Base-by-base conservation (phyloP, 164 flowering plant genomes). In the Buxus sempervirens region DNA sequence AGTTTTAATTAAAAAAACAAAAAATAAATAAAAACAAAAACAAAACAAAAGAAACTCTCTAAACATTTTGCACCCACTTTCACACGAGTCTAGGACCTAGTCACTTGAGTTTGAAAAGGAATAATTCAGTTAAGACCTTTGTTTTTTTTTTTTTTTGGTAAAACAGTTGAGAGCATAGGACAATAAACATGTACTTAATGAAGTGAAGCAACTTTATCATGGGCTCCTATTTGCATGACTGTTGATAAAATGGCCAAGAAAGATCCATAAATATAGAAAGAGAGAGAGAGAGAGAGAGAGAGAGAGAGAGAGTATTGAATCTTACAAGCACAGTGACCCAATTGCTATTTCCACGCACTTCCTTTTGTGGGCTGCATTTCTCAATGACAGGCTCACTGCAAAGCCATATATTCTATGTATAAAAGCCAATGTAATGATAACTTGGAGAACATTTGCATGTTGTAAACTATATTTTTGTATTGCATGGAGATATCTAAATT, bases 261-360 rank as follows among this genome's bases (percentile, higher is more conserved):
- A 51, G 51, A 66, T 10, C 36, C 7, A 26, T 24, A 21, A 58
- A 51, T 32, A 32, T 32, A 32, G 5, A 32, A 32, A 32, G n/a
- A n/a, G n/a, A n/a, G n/a, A n/a, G n/a, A n/a, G 49, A 18, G 53
- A 64, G 19, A 25, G 64, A 25, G 25, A 14, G 7, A 14, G 3
- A 28, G n/a, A 51, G 38, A 48, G 41, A 63, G 28, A 38, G 65
- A 19, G 1, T 55, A 51, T 51, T 25, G 36, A 22, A 7, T 70
- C 88, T 88, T 87, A 93, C 98, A 22, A 91, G 74, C 41, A 91
- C 72, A 61, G 89, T 85, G 18, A 75, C 79, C 96, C 96, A 91
- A 70, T 85, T 87, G 66, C 67, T 71, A 60, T 81, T 79, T 60
- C 77, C 79, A 64, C 75, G 68, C 19, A 32, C 77, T 59, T 79